phyloP scores from a whole-genome alignment of 176 grass and related monocot species.

The Carex kokanica region DNA sequence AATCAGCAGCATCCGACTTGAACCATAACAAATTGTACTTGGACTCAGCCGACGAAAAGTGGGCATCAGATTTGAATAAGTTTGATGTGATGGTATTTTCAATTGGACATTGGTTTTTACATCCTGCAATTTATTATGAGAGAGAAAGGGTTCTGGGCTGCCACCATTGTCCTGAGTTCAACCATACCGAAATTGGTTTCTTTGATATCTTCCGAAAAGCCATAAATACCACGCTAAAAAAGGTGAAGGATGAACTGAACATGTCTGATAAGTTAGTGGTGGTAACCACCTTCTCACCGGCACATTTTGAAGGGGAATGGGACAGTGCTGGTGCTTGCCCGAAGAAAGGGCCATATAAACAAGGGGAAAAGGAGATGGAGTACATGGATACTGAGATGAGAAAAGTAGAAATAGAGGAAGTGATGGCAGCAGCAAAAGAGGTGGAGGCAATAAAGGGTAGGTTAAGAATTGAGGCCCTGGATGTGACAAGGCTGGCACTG shows the following conservation, averaged over 20 bases:
- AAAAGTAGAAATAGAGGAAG: slow-evolving; percentile 44
- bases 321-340: slow-evolving; percentile 55
- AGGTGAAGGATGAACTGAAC: slow-evolving; percentile 25
- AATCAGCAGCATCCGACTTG: slow-evolving; percentile 16
- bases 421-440: slow-evolving; percentile 12
- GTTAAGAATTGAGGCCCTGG: slow-evolving; percentile 40
- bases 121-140: slow-evolving; percentile 72
- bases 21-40: slow-evolving; percentile 58
- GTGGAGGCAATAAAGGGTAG: background rate
- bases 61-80: slow-evolving; percentile 41
- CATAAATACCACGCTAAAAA: slow-evolving; percentile 49
- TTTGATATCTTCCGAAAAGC: slow-evolving; percentile 67
- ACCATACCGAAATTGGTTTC: slow-evolving; percentile 71
- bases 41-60: slow-evolving; percentile 57
- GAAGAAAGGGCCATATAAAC: slow-evolving; percentile 48
- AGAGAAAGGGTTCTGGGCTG: slow-evolving; percentile 53
- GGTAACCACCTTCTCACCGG: slow-evolving; percentile 78
- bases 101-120: slow-evolving; percentile 84
- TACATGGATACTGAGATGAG: slow-evolving; percentile 65
- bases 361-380: slow-evolving; percentile 43
- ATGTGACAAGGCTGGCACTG: slow-evolving; percentile 57
- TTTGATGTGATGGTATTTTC: slow-evolving; percentile 68
- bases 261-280: slow-evolving; percentile 43
- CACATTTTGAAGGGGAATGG: slow-evolving; percentile 86
- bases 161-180: slow-evolving; percentile 68